Percentiles rank a stretch among this genome's conserved stretches.
These are phyloP conservation scores for Lunularia cruciata DNA, from an alignment of 225 moss, liverwort and hornwort genomes.

Conservation along the genomic window DNA sequence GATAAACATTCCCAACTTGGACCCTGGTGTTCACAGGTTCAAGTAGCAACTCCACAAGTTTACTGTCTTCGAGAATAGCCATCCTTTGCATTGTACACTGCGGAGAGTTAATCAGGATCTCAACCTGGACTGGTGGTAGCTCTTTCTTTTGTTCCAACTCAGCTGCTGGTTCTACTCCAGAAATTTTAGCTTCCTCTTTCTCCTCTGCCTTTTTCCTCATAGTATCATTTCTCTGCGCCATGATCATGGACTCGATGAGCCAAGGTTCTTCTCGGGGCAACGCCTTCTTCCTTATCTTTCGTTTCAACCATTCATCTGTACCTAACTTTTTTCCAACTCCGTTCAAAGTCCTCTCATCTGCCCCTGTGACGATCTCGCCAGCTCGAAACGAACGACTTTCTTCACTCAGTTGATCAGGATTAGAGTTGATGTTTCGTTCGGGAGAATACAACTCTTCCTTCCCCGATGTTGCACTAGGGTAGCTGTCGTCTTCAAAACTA, in stretches of 20 bases:
- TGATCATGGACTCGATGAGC: constrained; percentile 80
- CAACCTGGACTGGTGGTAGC: constrained; percentile 57
- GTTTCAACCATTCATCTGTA: constrained; percentile 61
- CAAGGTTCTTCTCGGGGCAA: constrained; percentile 87
- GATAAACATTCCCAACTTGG: constrained; percentile 90
- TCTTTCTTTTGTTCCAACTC: constrained; percentile 28
- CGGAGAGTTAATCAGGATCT: constrained; percentile 93
- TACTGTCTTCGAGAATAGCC: constrained; percentile 92
- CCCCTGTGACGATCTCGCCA: neutral
- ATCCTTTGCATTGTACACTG: constrained; percentile 98
- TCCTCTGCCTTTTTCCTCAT: constrained; percentile 32
- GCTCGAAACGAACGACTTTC: neutral
- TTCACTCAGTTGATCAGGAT: neutral
- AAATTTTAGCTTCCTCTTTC: constrained; percentile 36
- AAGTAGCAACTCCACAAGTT: constrained; percentile 84
- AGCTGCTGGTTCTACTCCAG: constrained; percentile 30
- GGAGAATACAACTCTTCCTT: neutral
- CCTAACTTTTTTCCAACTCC: constrained; percentile 11
- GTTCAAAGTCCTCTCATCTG: constrained; percentile 8
- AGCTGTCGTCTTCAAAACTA: neutral
- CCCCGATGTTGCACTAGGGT: neutral
- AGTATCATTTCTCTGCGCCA: constrained; percentile 53
- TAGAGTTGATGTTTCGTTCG: neutral
- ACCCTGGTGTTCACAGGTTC: constrained; percentile 94
- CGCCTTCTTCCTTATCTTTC: constrained; percentile 56